Evolutionary conservation across 768 basidiomycete species (phyloP), one percentile per base, ranked within the genome.

Genomic region (Rhizopogon rudus): DNA sequence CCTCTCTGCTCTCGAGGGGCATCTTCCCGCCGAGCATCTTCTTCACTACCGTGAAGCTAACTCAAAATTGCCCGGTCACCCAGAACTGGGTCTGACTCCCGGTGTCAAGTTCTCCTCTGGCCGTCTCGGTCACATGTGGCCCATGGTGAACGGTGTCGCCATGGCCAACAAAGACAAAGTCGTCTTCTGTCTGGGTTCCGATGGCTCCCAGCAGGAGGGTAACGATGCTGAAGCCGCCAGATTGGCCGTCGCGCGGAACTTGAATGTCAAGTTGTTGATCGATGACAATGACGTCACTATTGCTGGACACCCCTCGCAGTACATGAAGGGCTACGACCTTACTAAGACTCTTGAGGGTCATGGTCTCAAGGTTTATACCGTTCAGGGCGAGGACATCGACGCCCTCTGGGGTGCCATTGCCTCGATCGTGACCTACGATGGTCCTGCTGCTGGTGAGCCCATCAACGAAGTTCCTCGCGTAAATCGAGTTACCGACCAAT

Each of bases 241-340:
- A 16, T 77, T 94, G 33, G 91, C 92, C 16, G 92, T 92, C 41
- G 91, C 92, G 2, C 85, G 93, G 66, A 71, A 76, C 42, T 75
- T 94, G 61, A 91, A 93, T 67, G 81, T 94, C 69, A 94, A 94
- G 71, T 75, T 93, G 54, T 70, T 93, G 67, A 86, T 94, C 59
- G 92, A 94, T 61, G 90, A 93, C 71, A 93, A 94, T 71, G 86
- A 94, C 66, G 91, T 93, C 60, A 93, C 91, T 7, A 94, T 93
- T 57, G 84, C 91, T n/a, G 92, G 92, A 0, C 91, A 93, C 64
- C 92, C 92, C 4, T 92, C 90, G 13, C 71, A 92, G 48, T 93
- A 93, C 66, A 81, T 93, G 62, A 84, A 84, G 65, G 91, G 91
- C 22, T 94, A 83, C 71, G 78, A 84, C 51, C 64, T 93, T 35